Evolutionary conservation across 352 stramenopile species (phyloP), one percentile per base, ranked within the genome.

Genomic region (Pythium aristosporum): DNA sequence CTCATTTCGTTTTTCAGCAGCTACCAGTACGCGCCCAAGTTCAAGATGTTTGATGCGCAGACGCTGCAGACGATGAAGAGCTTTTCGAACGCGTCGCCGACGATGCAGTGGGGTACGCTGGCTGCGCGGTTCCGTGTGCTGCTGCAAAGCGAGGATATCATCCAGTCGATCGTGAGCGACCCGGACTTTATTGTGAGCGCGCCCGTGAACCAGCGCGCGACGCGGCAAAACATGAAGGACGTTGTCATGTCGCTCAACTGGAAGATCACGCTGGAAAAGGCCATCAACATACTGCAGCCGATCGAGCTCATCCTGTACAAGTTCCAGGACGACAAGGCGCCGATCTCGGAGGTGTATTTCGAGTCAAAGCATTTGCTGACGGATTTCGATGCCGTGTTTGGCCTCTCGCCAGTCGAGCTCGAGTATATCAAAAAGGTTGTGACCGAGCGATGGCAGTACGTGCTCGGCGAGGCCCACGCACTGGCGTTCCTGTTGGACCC

Each of bases 391-490:
- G 73, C 78, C 0, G 79, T 89, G 6, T 92, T 91, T 67, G 79
- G 80, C 6, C 68, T 94, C 3, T 78, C 79, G 3, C 78, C 77
- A 13, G 72, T 83, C 21, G 85, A 94, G 36, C 67, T 90, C 2
- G 82, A 89, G 68, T 92, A 94, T 34, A 88, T 92, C 51, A 94
- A 90, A 65, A 89, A 88, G 68, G 75, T 94, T 5, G 81, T 94
- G 41, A 91, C 78, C 0, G 78, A 91, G 52, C 67, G 82, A 13
- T 89, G 74, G 80, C 77, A 89, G 57, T 91, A 90, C 42, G 79
- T 92, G 44, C 69, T 92, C 25, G 82, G 82, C 32, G 85, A 94
- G 49, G 85, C 83, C 1, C 85, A 94, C 50, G 80, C 77, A 3
- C 60, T 94, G 42, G 82, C 85, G 18, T 92, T 87, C 63, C 55